Evolutionary conservation across 2,329 filamentous ascomycete genomes (phyloP).

Genomic region (Colletotrichum shisoi): DNA sequence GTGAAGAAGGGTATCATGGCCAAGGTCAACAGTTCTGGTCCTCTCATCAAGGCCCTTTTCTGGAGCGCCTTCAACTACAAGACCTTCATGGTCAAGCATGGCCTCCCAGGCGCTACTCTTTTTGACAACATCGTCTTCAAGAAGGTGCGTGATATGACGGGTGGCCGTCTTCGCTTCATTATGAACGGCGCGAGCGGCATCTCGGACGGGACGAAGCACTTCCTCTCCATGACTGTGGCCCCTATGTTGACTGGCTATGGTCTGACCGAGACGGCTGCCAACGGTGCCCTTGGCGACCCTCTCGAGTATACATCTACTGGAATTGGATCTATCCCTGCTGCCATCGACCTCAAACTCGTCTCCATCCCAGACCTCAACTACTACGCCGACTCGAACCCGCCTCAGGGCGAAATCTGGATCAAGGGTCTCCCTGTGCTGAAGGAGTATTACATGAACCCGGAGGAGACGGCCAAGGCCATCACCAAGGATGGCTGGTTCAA

Average conservation of each 20-base stretch:
- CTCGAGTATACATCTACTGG: slow-evolving; percentile 80
- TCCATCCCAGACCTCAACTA: slow-evolving; percentile 91
- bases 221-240: slow-evolving; percentile 89
- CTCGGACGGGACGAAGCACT: slow-evolving; percentile 84
- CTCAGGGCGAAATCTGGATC: slow-evolving; percentile 93
- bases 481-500: slow-evolving; percentile 94
- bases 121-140: slow-evolving; percentile 88
- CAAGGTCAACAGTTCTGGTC: slow-evolving; percentile 76
- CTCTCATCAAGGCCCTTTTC: slow-evolving; percentile 80
- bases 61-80: slow-evolving; percentile 70
- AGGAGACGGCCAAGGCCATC: slow-evolving; percentile 81
- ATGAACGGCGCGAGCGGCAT: slow-evolving; percentile 95
- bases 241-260: slow-evolving; percentile 97
- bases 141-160: slow-evolving; percentile 89
- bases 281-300: slow-evolving; percentile 83
- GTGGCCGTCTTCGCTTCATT: slow-evolving; percentile 85
- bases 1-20: slow-evolving; percentile 91
- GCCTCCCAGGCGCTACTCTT: slow-evolving; percentile 71
- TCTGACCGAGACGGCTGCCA: slow-evolving; percentile 89
- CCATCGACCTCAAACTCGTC: slow-evolving; percentile 88
- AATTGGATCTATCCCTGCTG: slow-evolving; percentile 79
- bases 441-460: slow-evolving; percentile 84
- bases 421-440: slow-evolving; percentile 77
- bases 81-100: slow-evolving; percentile 63
- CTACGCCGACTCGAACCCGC: slow-evolving; percentile 73